Base-by-base conservation (phyloP, 306 rosid species). In the Vigna hirtella region DNA sequence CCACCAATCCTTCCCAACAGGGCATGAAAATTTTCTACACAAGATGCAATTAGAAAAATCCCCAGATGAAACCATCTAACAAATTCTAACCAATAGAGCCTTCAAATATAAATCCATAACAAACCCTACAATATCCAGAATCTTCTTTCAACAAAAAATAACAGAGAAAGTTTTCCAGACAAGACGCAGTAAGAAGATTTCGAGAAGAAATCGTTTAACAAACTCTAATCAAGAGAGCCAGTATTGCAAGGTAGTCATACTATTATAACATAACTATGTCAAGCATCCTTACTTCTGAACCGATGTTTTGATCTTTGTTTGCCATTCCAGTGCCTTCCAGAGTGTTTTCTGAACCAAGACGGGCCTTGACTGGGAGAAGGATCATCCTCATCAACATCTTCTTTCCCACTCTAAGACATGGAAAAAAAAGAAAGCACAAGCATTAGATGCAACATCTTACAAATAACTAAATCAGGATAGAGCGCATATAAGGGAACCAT, bases 361-460 rank as follows among this genome's bases (percentile, higher is more conserved):
- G 70, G 2, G 66, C 52, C 82, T 56, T 55, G 76, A 74, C 70
- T 72, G 28, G 86, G 68, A 66, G 79, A 82, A 47, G 82, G 76
- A 66, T 24, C 79, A 36, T 82, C 76, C 32, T 72, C 76, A 13
- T 40, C 72, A 72, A 17, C 7, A 34, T 22, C 79, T 55, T 55
- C 72, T 67, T 82, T 82, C 79, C 82, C 57, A 57, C 69, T 72
- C 82, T 77, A 66, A 77, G 32, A 20, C 76, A 72, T 32, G 57
- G 28, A 77, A 77, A 71, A 53, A 49, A 56, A 32, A 13, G 22
- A 24, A 72, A 47, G 32, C 57, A 65, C 59, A 56, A 65, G 32
- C 43, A 65, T 74, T 58, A 55, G 22, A 56, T 56, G 72, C 77
- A 43, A 78, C 67, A n/a, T 22, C 55, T 32, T 53, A 22, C 64